A percentile compares a stretch with the other conserved stretches of the same genome.
These are phyloP conservation scores for Cytospora piceae DNA, from an alignment of 2,329 filamentous ascomycete genomes.

Conservation along the genomic window DNA sequence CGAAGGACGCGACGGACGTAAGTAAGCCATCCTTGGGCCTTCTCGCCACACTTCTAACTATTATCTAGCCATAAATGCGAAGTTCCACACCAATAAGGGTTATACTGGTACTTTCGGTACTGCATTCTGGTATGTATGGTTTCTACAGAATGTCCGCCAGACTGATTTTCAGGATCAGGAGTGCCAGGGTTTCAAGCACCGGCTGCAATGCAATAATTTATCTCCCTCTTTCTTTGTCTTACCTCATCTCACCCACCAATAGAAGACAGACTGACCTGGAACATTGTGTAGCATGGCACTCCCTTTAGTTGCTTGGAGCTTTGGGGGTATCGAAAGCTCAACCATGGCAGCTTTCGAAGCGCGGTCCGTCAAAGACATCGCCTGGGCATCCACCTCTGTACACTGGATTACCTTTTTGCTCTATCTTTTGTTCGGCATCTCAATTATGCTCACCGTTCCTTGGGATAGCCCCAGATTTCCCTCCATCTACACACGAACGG, in stretches of 20 bases:
- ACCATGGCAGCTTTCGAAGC: slow-evolving; percentile 33
- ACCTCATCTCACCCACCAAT: neutral
- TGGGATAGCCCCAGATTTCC: slow-evolving; percentile 21
- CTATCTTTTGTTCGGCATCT: slow-evolving; percentile 26
- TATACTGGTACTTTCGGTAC: slow-evolving; percentile 16
- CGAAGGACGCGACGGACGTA: slow-evolving; percentile 5
- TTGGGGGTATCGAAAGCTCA: slow-evolving; percentile 31
- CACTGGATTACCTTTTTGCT: slow-evolving; percentile 26
- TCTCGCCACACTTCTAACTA: neutral
- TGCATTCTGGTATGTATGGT: slow-evolving; percentile 22
- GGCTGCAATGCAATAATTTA: neutral
- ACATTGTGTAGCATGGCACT: slow-evolving; percentile 25
- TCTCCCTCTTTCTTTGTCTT: neutral
- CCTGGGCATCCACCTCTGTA: slow-evolving; percentile 26
- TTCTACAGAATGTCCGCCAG: neutral
- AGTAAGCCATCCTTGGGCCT: neutral
- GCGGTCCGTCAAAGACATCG: slow-evolving; percentile 23
- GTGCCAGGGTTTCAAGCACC: neutral
- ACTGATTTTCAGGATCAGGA: neutral
- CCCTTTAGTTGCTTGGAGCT: slow-evolving; percentile 30
- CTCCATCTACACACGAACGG: neutral
- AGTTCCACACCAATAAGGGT: neutral
- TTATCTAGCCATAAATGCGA: slow-evolving; percentile 7
- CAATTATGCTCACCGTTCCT: slow-evolving; percentile 26
- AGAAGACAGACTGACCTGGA: neutral